phyloP scores from a whole-genome alignment of 2,329 filamentous ascomycete genomes.

The Diaporthe citri region DNA sequence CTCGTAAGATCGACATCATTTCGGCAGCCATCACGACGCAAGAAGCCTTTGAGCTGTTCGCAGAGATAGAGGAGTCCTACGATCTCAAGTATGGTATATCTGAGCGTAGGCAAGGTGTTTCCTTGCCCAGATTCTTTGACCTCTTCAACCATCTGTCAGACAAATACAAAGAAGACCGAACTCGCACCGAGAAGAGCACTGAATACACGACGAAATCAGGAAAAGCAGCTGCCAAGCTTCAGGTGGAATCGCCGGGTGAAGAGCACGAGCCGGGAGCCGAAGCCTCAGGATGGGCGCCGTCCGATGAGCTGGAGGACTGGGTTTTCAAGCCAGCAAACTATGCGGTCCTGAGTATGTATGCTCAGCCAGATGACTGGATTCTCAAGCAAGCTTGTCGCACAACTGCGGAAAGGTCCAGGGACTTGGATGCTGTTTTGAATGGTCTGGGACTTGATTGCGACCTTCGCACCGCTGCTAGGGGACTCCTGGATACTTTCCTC shows the following conservation, averaged over 20 bases:
- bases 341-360: not conserved
- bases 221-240: not conserved
- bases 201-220: no score
- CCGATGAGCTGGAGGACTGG: not conserved
- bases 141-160: not conserved
- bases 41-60: not conserved
- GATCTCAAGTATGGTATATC: not conserved
- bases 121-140: not conserved
- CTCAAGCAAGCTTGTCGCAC: not conserved
- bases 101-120: not conserved
- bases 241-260: not conserved
- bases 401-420: not conserved
- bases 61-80: not conserved
- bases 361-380: not conserved
- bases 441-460: no score
- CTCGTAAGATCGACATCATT: not conserved
- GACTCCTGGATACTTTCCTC: not conserved
- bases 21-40: not conserved
- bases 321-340: not conserved
- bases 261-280: not conserved
- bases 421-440: not conserved
- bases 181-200: not conserved
- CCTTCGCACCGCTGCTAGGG: no score
- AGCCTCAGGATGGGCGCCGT: not conserved
- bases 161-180: not conserved